Base-by-base conservation (phyloP, 2,329 filamentous ascomycete genomes). In the Aspergillus vadensis region DNA sequence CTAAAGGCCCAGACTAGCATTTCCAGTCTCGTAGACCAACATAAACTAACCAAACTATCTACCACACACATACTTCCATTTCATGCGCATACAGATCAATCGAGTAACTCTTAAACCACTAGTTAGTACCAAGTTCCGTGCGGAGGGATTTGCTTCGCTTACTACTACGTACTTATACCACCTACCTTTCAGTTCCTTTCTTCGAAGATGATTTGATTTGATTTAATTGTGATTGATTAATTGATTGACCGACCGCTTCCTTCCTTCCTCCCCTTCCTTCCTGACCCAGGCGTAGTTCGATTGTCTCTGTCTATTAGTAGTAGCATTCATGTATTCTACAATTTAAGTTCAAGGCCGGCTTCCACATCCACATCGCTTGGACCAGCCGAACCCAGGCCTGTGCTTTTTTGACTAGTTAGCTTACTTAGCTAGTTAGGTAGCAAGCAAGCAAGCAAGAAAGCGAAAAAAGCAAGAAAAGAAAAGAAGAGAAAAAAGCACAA, bases 11-110 rank as follows among this genome's bases (percentile, higher is more conserved):
- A 59, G 57, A 47, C 38, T 59, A 59, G 32, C 32, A 36, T 36
- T 36, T 43, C 21, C 57, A 47, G 51, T 30, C 48, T 47, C 30
- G 62, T 63, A 61, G 59, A 30, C 59, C 32, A 36, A 36, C 12
- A 12, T 36, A 12, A 36, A 36, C 12, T 5, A 15, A 5, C 1
- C 12, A 36, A 5, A 14, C 32, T 36, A 36, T 5, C 5, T 36
- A 30, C 10, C 32, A 53, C 38, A 57, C 55, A 47, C 21, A 54
- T 58, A 57, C 30, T 36, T 36, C 12, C 32, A 14, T 15, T 36
- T 36, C 32, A 36, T 36, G 32, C 32, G 12, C 32, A 36, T 12
- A 36, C 12, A 36, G 32, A 36, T 36, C 32, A 36, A 36, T 36
- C 32, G 32, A 36, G 32, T 36, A 36, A 36, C 32, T 36, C 32